Percentiles rank a stretch among this genome's conserved stretches.
Conservation (phyloP, 2,329 filamentous ascomycete genomes). For the Polychaeton citri region DNA sequence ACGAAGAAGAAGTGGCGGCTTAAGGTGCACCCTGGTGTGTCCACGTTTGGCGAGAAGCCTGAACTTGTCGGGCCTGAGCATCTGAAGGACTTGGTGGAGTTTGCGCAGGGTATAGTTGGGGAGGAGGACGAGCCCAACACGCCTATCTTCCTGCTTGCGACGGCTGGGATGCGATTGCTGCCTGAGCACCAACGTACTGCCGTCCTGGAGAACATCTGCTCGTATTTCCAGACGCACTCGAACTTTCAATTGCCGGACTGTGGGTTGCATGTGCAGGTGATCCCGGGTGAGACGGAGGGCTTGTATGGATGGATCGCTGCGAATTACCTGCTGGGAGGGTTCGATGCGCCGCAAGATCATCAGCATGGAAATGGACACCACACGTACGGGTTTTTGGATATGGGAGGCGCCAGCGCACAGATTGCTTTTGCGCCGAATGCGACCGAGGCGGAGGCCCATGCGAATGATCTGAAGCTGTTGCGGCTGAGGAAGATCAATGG, state of each 20-base stretch:
- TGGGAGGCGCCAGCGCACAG: slow-evolving; percentile 95
- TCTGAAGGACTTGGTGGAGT: slow-evolving; percentile 63
- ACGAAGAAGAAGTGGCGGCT: slow-evolving; percentile 81
- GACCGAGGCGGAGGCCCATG: slow-evolving; percentile 81
- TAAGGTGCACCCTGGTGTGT: slow-evolving; percentile 86
- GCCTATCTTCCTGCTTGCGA: slow-evolving; percentile 88
- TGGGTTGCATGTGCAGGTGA: slow-evolving; percentile 78
- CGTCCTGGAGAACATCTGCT: slow-evolving; percentile 66
- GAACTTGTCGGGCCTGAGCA: slow-evolving; percentile 69
- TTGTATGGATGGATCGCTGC: slow-evolving; percentile 95
- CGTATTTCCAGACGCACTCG: slow-evolving; percentile 64
- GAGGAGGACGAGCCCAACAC: slow-evolving; percentile 65
- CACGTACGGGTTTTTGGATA: slow-evolving; percentile 95
- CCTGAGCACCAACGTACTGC: slow-evolving; percentile 57
- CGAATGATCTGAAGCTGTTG: slow-evolving; percentile 74
- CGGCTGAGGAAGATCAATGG: slow-evolving; percentile 77
- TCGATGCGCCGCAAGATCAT: slow-evolving; percentile 63
- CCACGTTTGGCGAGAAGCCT: slow-evolving; percentile 70
- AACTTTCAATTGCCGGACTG: slow-evolving; percentile 84
- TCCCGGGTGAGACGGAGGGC: slow-evolving; percentile 88
- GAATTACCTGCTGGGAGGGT: slow-evolving; percentile 87
- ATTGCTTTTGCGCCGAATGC: slow-evolving; percentile 93
- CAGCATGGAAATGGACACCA: slow-evolving; percentile 76
- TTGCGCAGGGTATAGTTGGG: slow-evolving; percentile 70
- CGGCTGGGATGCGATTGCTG: slow-evolving; percentile 84